Conservation (phyloP, 306 rosid genomes). For the Dalbergia oliveri region DNA sequence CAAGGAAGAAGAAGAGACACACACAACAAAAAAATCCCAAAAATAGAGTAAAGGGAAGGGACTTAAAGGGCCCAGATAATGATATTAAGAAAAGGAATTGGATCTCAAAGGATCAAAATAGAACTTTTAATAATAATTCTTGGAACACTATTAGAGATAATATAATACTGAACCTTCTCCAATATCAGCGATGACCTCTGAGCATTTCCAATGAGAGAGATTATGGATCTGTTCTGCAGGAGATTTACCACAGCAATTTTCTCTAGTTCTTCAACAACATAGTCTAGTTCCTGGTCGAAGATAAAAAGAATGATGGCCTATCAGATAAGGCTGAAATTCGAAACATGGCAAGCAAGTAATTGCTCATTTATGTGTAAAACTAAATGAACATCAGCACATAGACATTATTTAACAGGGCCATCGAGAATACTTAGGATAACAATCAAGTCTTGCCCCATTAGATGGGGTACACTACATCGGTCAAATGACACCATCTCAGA, state of each 20-base stretch:
- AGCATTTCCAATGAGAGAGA: conserved; percentile 95
- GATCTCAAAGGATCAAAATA: conserved; percentile 23
- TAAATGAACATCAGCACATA: conserved; percentile 2
- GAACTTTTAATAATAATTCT: conserved; percentile 6
- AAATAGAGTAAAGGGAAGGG: conserved; percentile 16
- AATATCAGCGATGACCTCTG: conserved; percentile 90
- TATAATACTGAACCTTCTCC: conserved; percentile 73
- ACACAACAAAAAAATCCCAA: conserved; percentile 35
- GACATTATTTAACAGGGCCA: background rate
- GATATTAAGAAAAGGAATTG: conserved; percentile 13
- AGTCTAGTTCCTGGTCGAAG: conserved; percentile 86
- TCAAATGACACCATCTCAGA: conserved; percentile 2
- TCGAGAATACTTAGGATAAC: background rate
- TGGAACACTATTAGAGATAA: conserved; percentile 22
- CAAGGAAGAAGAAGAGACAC: conserved; percentile 20
- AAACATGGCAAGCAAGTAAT: conserved; percentile 15
- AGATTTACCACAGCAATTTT: conserved; percentile 94
- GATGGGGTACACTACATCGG: background rate
- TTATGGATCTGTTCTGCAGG: conserved; percentile 88
- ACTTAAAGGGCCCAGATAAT: conserved; percentile 11
- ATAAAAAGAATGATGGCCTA: conserved; percentile 37
- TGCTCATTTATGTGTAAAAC: conserved; percentile 22
- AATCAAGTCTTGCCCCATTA: background rate
- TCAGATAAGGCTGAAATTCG: conserved; percentile 11
- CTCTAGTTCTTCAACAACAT: conserved; percentile 91